Base-by-base conservation (phyloP, 2,329 filamentous ascomycete genomes). In the Cyphellophora europaea region DNA sequence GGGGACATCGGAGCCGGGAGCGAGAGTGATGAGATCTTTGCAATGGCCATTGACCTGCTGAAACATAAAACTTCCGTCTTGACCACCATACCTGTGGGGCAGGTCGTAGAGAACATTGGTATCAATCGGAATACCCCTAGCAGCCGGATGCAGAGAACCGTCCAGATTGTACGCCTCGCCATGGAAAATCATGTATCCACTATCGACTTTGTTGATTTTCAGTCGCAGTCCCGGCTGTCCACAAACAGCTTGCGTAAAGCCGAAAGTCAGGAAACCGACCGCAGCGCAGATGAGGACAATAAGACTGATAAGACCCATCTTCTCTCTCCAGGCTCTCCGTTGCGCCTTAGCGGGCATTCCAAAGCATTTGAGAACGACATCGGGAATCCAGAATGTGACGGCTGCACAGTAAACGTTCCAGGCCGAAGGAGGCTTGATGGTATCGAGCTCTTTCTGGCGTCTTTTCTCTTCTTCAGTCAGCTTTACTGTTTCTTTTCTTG, bases 21-120 rank as follows among this genome's bases (percentile, higher is more conserved):
- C 74, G 5, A 70, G 60, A 1, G 76, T 93, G 54, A 98, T 94
- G 37, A 96, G 62, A 6, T 73, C 82, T 63, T 96, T 98, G 72
- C 91, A 98, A 43, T 82, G 83, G 31, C 91, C 93, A 50, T 98
- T 98, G 58, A 98, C 91, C 48, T 96, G 93, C 57, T 98, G 91
- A 63, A 98, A 98, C 53, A 98, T 64, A 56, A 98, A 98, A 54
- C 88, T 96, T 38, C 85, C 89, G 55, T 98, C 93, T 58, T 83
- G 74, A n/a, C 88, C 91, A 36, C 79, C 80, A 49, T 89, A 77
- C 53, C 84, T 84, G 48, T 81, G 74, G 1, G 79, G 72, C n/a
- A 93, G 64, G 55, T 95, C 87, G 53, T 77, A 96, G 11, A 98
- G 66, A 15, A 98, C 78, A 51, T 96, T 95, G 16, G 82, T 68